These are phyloP conservation scores for Lophiotrema nucula DNA, from an alignment of 495 filamentous ascomycete species.

Conservation along the genomic window DNA sequence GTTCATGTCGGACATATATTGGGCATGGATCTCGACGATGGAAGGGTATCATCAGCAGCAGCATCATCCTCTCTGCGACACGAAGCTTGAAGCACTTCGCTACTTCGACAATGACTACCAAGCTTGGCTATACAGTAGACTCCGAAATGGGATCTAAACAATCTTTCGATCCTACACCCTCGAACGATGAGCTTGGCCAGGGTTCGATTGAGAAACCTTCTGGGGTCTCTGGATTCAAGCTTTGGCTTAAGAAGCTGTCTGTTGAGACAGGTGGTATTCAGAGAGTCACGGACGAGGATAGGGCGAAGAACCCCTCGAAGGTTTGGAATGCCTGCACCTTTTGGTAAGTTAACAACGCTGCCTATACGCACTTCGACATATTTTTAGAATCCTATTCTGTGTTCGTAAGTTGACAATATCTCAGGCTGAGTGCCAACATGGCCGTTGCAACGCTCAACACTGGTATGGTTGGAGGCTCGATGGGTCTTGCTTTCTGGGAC, in stretches of 20 bases:
- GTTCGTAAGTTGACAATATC: background rate
- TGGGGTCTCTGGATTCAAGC: background rate
- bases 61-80: background rate
- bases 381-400: background rate
- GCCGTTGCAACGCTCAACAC: constrained; percentile 28
- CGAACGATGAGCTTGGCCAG: background rate
- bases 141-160: constrained; percentile 19
- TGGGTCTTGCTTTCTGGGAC: constrained; percentile 32
- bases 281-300: constrained; percentile 27
- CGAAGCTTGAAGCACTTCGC: too few relatives aligned
- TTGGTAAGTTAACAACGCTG: constrained; percentile 14
- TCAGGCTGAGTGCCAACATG: constrained; percentile 31
- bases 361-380: background rate
- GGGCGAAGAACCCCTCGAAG: constrained; percentile 17
- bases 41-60: background rate
- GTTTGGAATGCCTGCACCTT: constrained; percentile 30
- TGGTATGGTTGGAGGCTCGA: constrained; percentile 20
- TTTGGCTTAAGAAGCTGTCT: constrained; percentile 25
- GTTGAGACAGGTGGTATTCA: constrained; percentile 27
- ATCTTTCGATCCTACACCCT: constrained; percentile 6
- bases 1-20: background rate
- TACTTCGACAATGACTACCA: constrained; percentile 13
- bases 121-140: constrained; percentile 4
- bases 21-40: background rate
- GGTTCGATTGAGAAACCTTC: background rate